Conservation (phyloP, 495 filamentous ascomycete genomes). For the Trichocladium antarcticum region DNA sequence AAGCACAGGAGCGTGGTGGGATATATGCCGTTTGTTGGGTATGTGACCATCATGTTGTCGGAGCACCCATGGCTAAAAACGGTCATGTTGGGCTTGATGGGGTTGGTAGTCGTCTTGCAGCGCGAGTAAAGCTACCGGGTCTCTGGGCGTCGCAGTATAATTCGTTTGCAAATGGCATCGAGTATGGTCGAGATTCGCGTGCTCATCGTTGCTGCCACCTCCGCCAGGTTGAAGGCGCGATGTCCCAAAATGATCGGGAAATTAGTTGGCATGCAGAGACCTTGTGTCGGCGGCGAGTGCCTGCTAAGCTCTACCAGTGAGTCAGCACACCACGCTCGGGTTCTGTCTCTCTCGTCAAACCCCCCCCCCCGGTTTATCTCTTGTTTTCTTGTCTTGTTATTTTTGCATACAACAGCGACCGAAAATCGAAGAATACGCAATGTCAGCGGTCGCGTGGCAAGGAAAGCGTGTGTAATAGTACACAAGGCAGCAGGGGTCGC, state of each 20-base stretch:
- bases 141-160: too few species aligned
- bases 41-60: conserved; percentile 91
- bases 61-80: conserved; percentile 98
- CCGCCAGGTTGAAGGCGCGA: too few species aligned
- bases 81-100: conserved; percentile 88
- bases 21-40: conserved; percentile 93
- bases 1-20: conserved; percentile 59
- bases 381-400: too few species aligned
- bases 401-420: too few species aligned
- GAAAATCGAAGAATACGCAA: too few species aligned
- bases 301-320: not conserved
- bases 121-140: conserved; percentile 48
- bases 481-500: not conserved
- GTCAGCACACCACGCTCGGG: too few species aligned
- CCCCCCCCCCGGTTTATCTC: too few species aligned
- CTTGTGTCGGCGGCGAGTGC: conserved; percentile 6
- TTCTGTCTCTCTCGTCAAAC: not conserved
- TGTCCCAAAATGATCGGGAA: too few species aligned
- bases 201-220: not conserved
- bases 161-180: too few species aligned
- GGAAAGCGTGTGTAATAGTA: too few species aligned
- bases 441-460: too few species aligned
- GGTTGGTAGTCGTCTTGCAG: conserved; percentile 84
- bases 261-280: not conserved
- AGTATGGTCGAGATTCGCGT: not conserved